phyloP scores from a whole-genome alignment of 2,329 filamentous ascomycete genomes.

The Fusarium domesticum region DNA sequence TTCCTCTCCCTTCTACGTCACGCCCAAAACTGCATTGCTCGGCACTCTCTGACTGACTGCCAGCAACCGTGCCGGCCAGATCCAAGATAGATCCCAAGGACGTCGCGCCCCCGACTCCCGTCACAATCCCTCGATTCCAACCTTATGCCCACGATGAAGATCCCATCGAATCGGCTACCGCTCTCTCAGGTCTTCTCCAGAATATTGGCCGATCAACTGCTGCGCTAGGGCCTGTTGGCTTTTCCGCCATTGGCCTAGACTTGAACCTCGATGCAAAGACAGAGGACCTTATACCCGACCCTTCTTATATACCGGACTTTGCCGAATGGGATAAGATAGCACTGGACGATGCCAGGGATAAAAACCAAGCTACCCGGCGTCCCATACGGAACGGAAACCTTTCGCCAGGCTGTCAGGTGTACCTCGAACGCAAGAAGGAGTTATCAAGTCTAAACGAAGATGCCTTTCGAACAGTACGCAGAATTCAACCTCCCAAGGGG shows the following conservation, averaged over 20 bases:
- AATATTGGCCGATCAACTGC: slow-evolving; percentile 48
- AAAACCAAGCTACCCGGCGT: slow-evolving; percentile 47
- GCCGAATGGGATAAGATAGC: slow-evolving; percentile 49
- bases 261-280: slow-evolving; percentile 49
- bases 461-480: slow-evolving; percentile 60
- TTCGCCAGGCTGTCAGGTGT: slow-evolving; percentile 57
- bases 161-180: slow-evolving; percentile 29
- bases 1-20: slow-evolving; percentile 15
- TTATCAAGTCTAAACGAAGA: slow-evolving; percentile 54
- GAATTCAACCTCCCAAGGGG: slow-evolving; percentile 53
- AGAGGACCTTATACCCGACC: slow-evolving; percentile 52
- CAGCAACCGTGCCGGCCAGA: slow-evolving; percentile 30
- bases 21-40: slow-evolving; percentile 12
- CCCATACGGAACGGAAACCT: slow-evolving; percentile 51
- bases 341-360: slow-evolving; percentile 47
- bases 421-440: slow-evolving; percentile 57
- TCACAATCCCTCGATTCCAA: slow-evolving; percentile 49
- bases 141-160: slow-evolving; percentile 36
- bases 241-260: slow-evolving; percentile 57
- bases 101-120: slow-evolving; percentile 54
- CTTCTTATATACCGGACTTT: slow-evolving; percentile 52
- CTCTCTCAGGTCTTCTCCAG: slow-evolving; percentile 51
- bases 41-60: slow-evolving; percentile 20
- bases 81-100: slow-evolving; percentile 45
- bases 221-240: slow-evolving; percentile 42